Percentiles rank a stretch among this genome's conserved stretches.
Conservation (phyloP, 106 monocot genomes). For the Dendrobium huoshanense region DNA sequence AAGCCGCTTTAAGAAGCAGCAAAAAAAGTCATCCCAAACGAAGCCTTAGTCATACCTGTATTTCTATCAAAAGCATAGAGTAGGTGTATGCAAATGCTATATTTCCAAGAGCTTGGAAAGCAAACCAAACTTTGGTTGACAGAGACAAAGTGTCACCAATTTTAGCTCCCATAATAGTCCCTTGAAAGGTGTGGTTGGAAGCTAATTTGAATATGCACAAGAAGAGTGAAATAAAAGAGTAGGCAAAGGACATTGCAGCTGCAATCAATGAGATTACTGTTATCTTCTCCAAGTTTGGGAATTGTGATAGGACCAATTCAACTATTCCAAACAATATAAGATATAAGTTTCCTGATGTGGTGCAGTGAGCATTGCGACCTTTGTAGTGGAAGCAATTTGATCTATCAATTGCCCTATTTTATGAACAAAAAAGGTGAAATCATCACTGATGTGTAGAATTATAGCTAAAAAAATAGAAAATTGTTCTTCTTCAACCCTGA, state of each 20-base stretch:
- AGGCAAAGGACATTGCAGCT: constrained; percentile 53
- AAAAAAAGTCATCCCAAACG: no score
- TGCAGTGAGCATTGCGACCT: constrained; percentile 27
- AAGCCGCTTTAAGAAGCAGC: no score
- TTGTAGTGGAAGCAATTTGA: constrained; percentile 28
- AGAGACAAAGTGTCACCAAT: constrained; percentile 1
- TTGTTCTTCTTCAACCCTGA: background rate
- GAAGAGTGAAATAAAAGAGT: constrained; percentile 35
- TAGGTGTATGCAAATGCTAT: constrained; percentile 66
- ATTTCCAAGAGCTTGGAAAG: constrained; percentile 59
- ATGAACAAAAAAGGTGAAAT: background rate
- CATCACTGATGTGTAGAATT: background rate
- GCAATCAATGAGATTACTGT: constrained; percentile 40
- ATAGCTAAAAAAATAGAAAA: background rate
- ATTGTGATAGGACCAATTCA: constrained; percentile 44
- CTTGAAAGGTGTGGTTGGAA: constrained; percentile 11
- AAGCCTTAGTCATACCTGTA: constrained; percentile 31
- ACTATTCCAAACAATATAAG: constrained; percentile 32
- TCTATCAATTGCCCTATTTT: constrained; percentile 22
- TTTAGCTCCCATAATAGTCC: constrained; percentile 17
- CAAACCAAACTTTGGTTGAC: constrained; percentile 34
- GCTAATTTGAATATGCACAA: constrained; percentile 22
- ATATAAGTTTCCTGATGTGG: constrained; percentile 22
- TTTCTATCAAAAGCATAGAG: constrained; percentile 53
- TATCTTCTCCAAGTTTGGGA: constrained; percentile 50